Percentiles rank a stretch among this genome's conserved stretches.
phyloP scores from a whole-genome alignment of 169 alveolate species.

The Babesia divergens region DNA sequence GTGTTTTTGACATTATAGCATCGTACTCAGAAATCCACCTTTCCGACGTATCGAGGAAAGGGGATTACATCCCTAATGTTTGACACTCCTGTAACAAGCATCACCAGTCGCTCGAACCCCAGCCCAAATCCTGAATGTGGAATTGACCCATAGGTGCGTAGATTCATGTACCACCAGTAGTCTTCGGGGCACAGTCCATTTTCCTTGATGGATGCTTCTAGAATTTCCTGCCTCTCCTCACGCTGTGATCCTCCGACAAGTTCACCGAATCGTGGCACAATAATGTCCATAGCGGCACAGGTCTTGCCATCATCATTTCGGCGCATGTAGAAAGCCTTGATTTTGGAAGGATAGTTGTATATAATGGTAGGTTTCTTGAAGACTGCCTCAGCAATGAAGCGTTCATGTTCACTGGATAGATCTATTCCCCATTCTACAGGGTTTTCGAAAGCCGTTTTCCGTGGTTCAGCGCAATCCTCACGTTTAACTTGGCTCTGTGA shows the following conservation, averaged over 20 bases:
- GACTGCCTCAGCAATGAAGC: constrained; percentile 92
- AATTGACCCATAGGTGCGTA: constrained; percentile 94
- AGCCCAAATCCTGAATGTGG: constrained; percentile 99
- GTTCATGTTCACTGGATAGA: constrained; percentile 96
- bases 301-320: constrained; percentile 92
- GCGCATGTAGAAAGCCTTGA: constrained; percentile 95
- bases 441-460: constrained; percentile 59
- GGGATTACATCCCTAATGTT: constrained; percentile 99
- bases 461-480: constrained; percentile 38
- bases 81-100: constrained; percentile 98
- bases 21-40: constrained; percentile 91
- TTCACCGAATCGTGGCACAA: constrained; percentile 96
- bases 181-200: constrained; percentile 78
- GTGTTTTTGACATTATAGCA: too few species aligned
- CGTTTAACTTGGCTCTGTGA: constrained; percentile 55
- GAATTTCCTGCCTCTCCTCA: constrained; percentile 93
- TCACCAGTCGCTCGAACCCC: constrained; percentile 95
- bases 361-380: constrained; percentile 95
- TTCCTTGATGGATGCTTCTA: constrained; percentile 86
- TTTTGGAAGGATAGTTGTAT: constrained; percentile 96
- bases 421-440: constrained; percentile 95
- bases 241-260: constrained; percentile 98
- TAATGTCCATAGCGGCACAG: constrained; percentile 96
- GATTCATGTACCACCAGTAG: constrained; percentile 90
- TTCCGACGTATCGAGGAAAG: constrained; percentile 96